Evolutionary conservation across 176 grass and related monocot genomes (phyloP).

Genomic region (Paspalum vaginatum): DNA sequence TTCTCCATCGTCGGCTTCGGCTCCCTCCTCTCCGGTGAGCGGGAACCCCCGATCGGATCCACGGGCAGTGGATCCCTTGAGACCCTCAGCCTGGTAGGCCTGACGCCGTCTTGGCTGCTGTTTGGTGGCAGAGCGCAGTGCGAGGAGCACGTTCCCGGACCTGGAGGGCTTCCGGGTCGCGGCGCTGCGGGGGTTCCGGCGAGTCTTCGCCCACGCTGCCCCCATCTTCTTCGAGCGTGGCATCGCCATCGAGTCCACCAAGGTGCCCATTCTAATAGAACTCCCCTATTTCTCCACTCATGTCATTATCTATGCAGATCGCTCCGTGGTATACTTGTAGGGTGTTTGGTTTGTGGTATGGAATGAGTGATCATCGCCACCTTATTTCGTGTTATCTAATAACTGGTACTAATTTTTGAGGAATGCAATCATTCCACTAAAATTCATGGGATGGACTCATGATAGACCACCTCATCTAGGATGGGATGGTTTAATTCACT

Average conservation of each 20-base stretch:
- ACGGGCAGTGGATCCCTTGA: neutral
- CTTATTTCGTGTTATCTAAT: no score
- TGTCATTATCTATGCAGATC: neutral
- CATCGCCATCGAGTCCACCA: constrained; percentile 65
- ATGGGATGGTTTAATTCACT: no score
- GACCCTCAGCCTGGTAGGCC: neutral
- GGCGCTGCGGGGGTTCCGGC: constrained; percentile 70
- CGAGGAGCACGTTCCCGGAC: constrained; percentile 94
- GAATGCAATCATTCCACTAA: no score
- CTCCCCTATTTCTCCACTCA: neutral
- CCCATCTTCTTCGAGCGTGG: constrained; percentile 94
- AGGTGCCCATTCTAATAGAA: neutral
- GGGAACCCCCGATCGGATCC: neutral
- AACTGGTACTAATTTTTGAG: no score
- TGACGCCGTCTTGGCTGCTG: constrained; percentile 17
- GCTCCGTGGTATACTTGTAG: neutral
- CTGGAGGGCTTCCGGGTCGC: constrained; percentile 78
- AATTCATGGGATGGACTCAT: no score
- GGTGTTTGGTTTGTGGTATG: no score
- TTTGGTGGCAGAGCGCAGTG: constrained; percentile 61
- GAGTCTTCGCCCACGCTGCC: constrained; percentile 83
- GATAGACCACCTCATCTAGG: no score
- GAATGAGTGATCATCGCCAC: no score
- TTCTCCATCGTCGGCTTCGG: constrained; percentile 87
- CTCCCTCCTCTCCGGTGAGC: constrained; percentile 86